Evolutionary conservation across 83 land plant genomes (phyloP), one percentile per base, ranked within the genome.

Genomic region (Isoetes engelmannii): DNA sequence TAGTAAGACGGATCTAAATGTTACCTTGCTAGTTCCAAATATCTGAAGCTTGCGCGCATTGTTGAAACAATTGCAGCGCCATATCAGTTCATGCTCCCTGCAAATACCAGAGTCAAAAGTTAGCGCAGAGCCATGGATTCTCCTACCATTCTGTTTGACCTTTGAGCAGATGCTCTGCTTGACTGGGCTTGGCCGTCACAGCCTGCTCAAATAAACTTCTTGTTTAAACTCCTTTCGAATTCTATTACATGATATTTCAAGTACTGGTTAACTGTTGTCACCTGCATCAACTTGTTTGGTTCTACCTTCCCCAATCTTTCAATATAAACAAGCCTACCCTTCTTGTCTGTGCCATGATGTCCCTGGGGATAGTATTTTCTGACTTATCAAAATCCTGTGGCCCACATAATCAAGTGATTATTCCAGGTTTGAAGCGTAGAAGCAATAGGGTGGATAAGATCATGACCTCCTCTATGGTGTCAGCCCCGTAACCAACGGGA

Each of bases 331-430:
- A 87, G 90, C 67, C 90, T 84, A 12, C 87, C 87, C 10, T 77
- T 63, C 71, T 66, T 77, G 67, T 87, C 90, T 50, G 84, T 87
- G 9, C 90, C 87, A 76, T 87, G 90, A 78, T 47, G 79, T 44
- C 90, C 90, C 67, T 84, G 90, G 7, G 90, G 87, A 70, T 87
- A 87, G 60, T 75, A 76, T 72, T 68, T 80, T 47, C 80, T 82
- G 6, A 87, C 90, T 54, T 73, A 9, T 54, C 63, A 55, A 84
- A 87, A 45, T 82, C 85, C 87, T 87, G 81, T 20, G 69, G 63
- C 20, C 75, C 82, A 79, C 81, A 61, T 4, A 8, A 55, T 49
- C 74, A 54, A 67, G 50, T 41, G 21, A 28, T 13, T 66, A n/a
- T 71, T 62, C 18, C 44, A 80, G 82, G 82, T 59, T 79, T 79